These are phyloP conservation scores for Podospora sp. DNA, from an alignment of 495 filamentous ascomycete genomes.

Conservation along the genomic window DNA sequence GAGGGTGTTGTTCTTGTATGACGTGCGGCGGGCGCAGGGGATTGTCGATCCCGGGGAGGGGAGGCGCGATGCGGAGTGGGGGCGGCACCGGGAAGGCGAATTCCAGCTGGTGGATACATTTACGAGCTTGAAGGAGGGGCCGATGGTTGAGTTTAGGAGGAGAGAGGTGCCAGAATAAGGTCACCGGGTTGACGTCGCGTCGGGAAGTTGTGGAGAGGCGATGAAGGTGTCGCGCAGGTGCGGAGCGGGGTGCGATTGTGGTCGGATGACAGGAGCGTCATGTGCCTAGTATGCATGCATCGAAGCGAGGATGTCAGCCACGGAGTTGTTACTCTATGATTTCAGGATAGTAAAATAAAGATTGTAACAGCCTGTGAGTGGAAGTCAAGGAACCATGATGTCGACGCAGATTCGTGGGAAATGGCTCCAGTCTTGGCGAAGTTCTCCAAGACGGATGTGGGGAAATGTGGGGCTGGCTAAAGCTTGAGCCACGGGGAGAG, in stretches of 20 bases:
- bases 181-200: neutral
- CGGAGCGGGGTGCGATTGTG: neutral
- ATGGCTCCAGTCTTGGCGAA: conserved; percentile 4
- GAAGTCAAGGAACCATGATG: neutral
- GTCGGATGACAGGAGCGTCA: neutral
- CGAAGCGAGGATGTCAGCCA: neutral
- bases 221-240: neutral
- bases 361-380: neutral
- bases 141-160: conserved; percentile 57
- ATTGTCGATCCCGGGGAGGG: conserved; percentile 48
- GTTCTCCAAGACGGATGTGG: conserved; percentile 2
- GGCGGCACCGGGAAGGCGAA: conserved; percentile 49
- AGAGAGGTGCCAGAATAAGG: conserved; percentile 24
- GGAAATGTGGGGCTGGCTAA: conserved; percentile 7
- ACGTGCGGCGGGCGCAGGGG: conserved; percentile 47
- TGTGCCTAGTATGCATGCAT: neutral
- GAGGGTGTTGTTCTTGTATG: conserved; percentile 51
- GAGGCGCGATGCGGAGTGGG: conserved; percentile 44
- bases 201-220: neutral
- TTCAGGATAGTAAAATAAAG: neutral
- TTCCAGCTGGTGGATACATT: conserved; percentile 62
- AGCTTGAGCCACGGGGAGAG: neutral
- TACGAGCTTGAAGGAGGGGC: conserved; percentile 60
- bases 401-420: conserved; percentile 10
- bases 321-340: neutral